phyloP scores from a whole-genome alignment of 202 grass and related monocot genomes.

The Carex arenaria region DNA sequence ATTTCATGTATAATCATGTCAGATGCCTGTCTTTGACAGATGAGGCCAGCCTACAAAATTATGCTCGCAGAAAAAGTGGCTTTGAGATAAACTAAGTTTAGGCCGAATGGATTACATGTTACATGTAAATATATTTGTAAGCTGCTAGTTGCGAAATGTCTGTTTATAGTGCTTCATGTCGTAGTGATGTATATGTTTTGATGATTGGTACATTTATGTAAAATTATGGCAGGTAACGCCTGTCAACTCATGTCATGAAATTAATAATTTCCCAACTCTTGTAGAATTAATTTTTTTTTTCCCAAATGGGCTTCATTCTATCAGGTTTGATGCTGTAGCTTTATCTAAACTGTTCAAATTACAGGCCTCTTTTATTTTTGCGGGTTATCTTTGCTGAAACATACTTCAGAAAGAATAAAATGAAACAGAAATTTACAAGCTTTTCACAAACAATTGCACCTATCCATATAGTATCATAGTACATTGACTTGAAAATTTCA shows the following conservation, averaged over 20 bases:
- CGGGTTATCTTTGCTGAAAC: not conserved
- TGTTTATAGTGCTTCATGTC: constrained; percentile 21
- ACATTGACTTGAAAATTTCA: not conserved
- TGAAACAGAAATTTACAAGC: not conserved
- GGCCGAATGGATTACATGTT: constrained; percentile 9
- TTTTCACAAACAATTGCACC: not conserved
- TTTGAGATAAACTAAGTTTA: constrained; percentile 10
- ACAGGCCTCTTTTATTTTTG: not conserved
- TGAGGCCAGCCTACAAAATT: constrained; percentile 4
- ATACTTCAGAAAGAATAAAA: not conserved
- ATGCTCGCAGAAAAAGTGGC: not conserved
- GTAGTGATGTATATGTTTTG: constrained; percentile 28
- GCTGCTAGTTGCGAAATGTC: not conserved
- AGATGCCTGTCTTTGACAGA: constrained; percentile 2
- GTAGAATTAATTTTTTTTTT: not conserved
- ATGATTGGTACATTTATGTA: constrained; percentile 10
- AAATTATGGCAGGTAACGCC: constrained; percentile 14
- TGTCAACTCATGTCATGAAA: constrained; percentile 12
- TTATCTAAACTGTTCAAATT: not conserved
- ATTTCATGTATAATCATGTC: constrained; percentile 12
- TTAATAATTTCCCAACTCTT: constrained; percentile 19
- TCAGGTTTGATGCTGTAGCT: not conserved
- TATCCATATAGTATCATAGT: not conserved
- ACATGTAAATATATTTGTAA: constrained; percentile 23
- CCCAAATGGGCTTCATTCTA: not conserved